phyloP scores from a whole-genome alignment of 2,329 filamentous ascomycete genomes.

The Epichloe gansuensis region DNA sequence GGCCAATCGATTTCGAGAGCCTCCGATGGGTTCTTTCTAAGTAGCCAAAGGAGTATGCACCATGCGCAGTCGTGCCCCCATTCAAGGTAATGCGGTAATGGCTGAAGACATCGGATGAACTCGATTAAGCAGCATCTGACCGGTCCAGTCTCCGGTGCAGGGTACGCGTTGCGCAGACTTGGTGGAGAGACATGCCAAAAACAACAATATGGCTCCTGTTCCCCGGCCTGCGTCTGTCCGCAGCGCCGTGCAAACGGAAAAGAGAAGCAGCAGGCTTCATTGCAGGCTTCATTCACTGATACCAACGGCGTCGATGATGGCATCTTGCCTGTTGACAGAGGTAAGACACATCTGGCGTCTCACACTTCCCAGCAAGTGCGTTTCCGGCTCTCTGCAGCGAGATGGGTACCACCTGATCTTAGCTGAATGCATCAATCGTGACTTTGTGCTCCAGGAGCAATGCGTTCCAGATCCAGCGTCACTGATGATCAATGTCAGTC shows the following conservation, averaged over 20 bases:
- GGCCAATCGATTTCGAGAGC: background rate
- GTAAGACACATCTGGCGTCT: background rate
- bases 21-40: background rate
- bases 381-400: constrained; percentile 2
- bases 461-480: background rate
- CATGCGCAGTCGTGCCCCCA: background rate
- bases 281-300: background rate
- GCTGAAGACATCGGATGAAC: background rate
- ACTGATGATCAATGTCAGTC: background rate
- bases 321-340: background rate
- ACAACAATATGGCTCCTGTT: background rate
- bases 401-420: constrained; percentile 4
- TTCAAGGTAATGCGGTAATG: background rate
- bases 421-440: background rate
- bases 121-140: background rate
- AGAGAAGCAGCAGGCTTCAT: background rate
- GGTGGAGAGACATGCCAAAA: too few species aligned
- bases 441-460: background rate
- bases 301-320: background rate
- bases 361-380: background rate
- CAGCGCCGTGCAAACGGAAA: background rate
- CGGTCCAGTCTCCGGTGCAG: background rate
- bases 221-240: background rate
- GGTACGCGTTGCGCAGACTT: too few species aligned
- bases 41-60: background rate